Evolutionary conservation across 306 rosid species (phyloP).

Genomic region (Vicia villosa): DNA sequence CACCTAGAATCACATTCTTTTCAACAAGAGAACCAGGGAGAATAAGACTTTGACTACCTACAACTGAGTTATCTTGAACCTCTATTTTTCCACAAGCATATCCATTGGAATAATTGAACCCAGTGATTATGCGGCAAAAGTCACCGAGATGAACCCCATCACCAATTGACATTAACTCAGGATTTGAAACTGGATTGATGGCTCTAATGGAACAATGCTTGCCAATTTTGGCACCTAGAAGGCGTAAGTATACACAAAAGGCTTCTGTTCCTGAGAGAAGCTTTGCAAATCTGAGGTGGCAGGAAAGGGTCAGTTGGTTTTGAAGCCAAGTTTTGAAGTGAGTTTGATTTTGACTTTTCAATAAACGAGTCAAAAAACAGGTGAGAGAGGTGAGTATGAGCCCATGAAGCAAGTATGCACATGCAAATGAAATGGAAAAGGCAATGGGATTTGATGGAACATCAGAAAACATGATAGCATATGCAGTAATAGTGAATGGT

Average conservation of each 20-base stretch:
- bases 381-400: slow-evolving; percentile 67
- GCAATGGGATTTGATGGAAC: slow-evolving; percentile 51
- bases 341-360: slow-evolving; percentile 47
- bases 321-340: slow-evolving; percentile 68
- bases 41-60: slow-evolving; percentile 80
- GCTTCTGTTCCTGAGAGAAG: slow-evolving; percentile 92
- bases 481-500: slow-evolving; percentile 71
- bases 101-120: slow-evolving; percentile 70
- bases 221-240: slow-evolving; percentile 81
- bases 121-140: slow-evolving; percentile 70
- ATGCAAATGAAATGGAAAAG: slow-evolving; percentile 56
- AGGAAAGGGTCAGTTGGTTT: slow-evolving; percentile 57
- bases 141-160: slow-evolving; percentile 90
- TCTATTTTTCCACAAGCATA: slow-evolving; percentile 61
- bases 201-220: slow-evolving; percentile 92
- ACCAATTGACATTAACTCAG: slow-evolving; percentile 64
- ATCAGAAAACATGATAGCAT: slow-evolving; percentile 66
- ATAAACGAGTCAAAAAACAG: slow-evolving; percentile 46
- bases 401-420: slow-evolving; percentile 76
- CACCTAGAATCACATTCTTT: slow-evolving; percentile 83
- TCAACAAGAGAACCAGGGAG: slow-evolving; percentile 84
- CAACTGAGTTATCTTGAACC: slow-evolving; percentile 71
- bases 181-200: slow-evolving; percentile 83
- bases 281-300: slow-evolving; percentile 81
- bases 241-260: slow-evolving; percentile 78